Evolutionary conservation across 1,284 basidiomycete species (phyloP), one percentile per base, ranked within the genome.

Genomic region (Leucoagaricus sp.): DNA sequence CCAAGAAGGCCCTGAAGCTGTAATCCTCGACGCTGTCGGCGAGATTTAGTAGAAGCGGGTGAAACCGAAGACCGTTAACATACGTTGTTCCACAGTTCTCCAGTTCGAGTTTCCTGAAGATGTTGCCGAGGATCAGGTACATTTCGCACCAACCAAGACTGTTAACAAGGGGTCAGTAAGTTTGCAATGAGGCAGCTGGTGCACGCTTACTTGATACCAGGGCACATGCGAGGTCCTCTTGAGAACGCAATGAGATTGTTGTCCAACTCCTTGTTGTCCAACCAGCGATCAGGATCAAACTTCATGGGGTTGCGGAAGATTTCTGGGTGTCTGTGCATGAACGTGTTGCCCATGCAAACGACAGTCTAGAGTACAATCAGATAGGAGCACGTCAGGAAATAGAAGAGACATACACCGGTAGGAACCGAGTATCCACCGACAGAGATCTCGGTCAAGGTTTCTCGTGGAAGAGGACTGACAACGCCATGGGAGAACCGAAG

Each of bases 271-370:
- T 69, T 61, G 15, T 65, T 56, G 33, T 67, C 57, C 4, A 75
- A 65, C 72, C 73, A 74, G n/a, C 72, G 58, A 49, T 72, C 67
- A 0, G 78, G 78, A 15, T 64, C 58, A 60, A 80, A 80, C 0
- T 55, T 59, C 17, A 65, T 58, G 0, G 78, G 74, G 19, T 72
- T 60, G 3, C 67, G 64, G 51, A 74, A 74, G 12, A 73, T 64
- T 2, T 65, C 63, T 31, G 67, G 58, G 58, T 72, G 69, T 29
- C 58, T 58, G 46, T 72, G 69, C 7, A 74, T 46, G 29, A 72
- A 64, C 3, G 65, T 68, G 26, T 67, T 64, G 8, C 69, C 69
- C 66, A 71, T 69, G 23, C 67, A 67, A 9, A 74, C 70, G 1
- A 73, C 65, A 25, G 71, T 70, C 72, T 74, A 23, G 58, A n/a